Base-by-base conservation (phyloP, 352 stramenopile species). In the Pelagophyceae sp. region DNA sequence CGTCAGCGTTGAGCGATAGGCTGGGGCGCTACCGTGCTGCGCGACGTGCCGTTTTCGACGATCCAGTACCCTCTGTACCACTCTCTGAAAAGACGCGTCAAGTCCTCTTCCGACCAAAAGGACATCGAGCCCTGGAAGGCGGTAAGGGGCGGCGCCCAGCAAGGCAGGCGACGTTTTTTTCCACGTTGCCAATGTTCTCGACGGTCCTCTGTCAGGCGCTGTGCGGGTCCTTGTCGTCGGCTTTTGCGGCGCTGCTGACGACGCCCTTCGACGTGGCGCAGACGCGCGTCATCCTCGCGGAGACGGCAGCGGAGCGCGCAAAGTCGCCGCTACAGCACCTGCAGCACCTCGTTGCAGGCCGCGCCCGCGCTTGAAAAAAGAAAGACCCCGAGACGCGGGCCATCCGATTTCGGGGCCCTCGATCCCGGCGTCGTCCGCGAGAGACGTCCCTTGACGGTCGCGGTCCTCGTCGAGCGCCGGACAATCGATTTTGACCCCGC, bases 11-110 rank as follows among this genome's bases (percentile, higher is more conserved):
- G n/a, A n/a, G n/a, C n/a, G n/a, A n/a, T n/a, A n/a, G n/a, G 58
- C 29, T 67, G 58, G 58, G 29, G 58, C 58, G 58, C 58, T 11
- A 67, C 58, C 11, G 11, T 67, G 23, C 58, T 67, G 11, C 11
- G 58, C 11, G 58, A 67, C 58, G 15, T 67, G 29, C 58, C 58
- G 15, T 67, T 67, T 31, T 67, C 58, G 15, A 67, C 31, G 58
- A 33, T 67, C 58, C 58, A 67, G 58, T 67, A 67, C 58, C 58
- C 58, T 11, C 58, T 67, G 11, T 67, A 67, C 58, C 58, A 67
- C 58, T 11, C 58, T 6, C 6, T 33, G 11, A 67, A 67, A 27
- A 11, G 58, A 11, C 29, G 31, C 58, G 23, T n/a, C 5, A 15
- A 33, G 23, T 11, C 11, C 58, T 5, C 11, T 11, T 11, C 11